Evolutionary conservation across 257 asterid genomes (phyloP).

Genomic region (Solanum medicagineum): DNA sequence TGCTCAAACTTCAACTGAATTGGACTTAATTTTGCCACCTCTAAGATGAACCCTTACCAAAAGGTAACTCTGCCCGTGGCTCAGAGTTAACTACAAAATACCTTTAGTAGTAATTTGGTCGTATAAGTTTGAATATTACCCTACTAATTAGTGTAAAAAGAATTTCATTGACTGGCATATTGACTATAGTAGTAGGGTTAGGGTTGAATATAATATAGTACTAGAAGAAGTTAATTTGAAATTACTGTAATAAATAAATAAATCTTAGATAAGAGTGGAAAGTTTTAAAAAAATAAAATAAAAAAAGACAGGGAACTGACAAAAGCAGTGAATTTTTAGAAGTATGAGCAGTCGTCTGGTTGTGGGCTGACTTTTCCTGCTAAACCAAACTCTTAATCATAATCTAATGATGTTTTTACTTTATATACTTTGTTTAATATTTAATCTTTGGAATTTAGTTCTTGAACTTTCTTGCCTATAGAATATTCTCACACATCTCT

Average conservation of each 20-base stretch:
- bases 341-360: conserved; percentile 55
- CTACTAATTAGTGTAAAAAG: background rate
- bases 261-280: background rate
- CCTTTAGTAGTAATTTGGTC: background rate
- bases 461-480: conserved; percentile 47
- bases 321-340: conserved; percentile 76
- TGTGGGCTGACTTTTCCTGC: conserved; percentile 85
- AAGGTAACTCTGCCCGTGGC: background rate
- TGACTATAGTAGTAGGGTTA: background rate
- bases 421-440: conserved; percentile 44
- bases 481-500: conserved; percentile 61
- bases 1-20: too few relatives aligned
- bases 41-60: too few relatives aligned
- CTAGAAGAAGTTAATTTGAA: background rate
- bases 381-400: conserved; percentile 33
- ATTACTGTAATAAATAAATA: background rate
- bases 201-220: background rate
- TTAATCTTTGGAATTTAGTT: conserved; percentile 66
- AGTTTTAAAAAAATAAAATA: background rate
- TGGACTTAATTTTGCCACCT: too few relatives aligned
- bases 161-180: background rate
- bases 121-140: background rate
- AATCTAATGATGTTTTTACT: conserved; percentile 66
- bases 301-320: conserved; percentile 32
- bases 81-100: background rate